These are phyloP conservation scores for Alternaria conjuncta DNA, from an alignment of 2,329 filamentous ascomycete genomes.

Conservation along the genomic window DNA sequence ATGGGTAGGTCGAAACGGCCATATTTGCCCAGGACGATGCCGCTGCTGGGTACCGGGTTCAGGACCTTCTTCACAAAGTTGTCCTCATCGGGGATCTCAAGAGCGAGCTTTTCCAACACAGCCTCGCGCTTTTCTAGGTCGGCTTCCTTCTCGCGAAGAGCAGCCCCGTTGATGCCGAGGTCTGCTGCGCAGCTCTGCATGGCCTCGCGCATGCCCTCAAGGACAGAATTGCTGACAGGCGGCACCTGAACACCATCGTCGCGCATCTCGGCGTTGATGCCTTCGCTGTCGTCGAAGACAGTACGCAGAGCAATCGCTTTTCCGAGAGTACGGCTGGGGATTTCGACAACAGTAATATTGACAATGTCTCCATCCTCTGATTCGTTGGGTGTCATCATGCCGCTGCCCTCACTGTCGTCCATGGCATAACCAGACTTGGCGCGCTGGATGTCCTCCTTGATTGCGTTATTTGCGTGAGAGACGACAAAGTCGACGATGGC, in stretches of 20 bases:
- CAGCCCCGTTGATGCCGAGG: constrained; percentile 73
- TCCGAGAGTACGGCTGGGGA: constrained; percentile 78
- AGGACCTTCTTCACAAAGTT: constrained; percentile 83
- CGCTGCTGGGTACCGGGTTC: constrained; percentile 77
- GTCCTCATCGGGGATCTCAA: constrained; percentile 81
- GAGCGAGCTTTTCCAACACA: constrained; percentile 83
- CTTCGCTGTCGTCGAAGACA: constrained; percentile 88
- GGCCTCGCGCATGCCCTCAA: constrained; percentile 86
- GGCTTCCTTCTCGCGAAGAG: constrained; percentile 75
- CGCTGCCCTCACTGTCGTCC: constrained; percentile 62
- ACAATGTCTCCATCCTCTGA: constrained; percentile 85
- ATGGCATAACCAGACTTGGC: constrained; percentile 72
- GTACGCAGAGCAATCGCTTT: constrained; percentile 89
- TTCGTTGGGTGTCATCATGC: constrained; percentile 65
- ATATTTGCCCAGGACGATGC: constrained; percentile 78
- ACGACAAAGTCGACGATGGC: constrained; percentile 95
- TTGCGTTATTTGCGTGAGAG: constrained; percentile 83
- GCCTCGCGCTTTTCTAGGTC: constrained; percentile 82
- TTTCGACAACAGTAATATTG: constrained; percentile 84
- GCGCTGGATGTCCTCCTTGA: constrained; percentile 74
- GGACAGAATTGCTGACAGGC: constrained; percentile 77
- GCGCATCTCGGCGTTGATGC: constrained; percentile 97
- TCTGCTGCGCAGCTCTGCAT: constrained; percentile 79
- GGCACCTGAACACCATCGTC: constrained; percentile 85
- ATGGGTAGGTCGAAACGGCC: constrained; percentile 80